Evolutionary conservation across 805 yeast species (phyloP), one percentile per base, ranked within the genome.

Genomic region (Starmerella floris): DNA sequence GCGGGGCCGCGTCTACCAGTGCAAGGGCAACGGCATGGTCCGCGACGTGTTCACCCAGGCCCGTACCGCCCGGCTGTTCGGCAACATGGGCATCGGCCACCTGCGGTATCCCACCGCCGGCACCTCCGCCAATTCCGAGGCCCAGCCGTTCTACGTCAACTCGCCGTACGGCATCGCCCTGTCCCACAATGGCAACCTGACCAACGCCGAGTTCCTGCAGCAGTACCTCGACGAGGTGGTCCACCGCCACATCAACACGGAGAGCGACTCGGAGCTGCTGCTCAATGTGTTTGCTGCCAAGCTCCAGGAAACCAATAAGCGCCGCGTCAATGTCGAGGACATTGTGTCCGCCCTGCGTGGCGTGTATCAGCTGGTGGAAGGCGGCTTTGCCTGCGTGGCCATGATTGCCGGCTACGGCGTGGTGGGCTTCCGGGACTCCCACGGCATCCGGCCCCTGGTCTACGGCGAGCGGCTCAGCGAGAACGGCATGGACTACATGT

Each of bases 21-120:
- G 98, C 63, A 91, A 91, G 66, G 98, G 98, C 56, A 88, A 85
- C 62, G 98, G 98, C 52, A 83, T 91, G 95, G 97, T 95, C 45
- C 74, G 93, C 56, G 98, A 91, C 58, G 98, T 91, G 28, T 91
- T 91, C 74, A 84, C 94, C 36, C 82, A 77, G 60, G 64, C 66
- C 35, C 74, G 97, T 58, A 74, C 88, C 73, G 56, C 65, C 39
- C 83, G 83, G 35, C 69, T 91, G 36, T 79, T 79, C 38, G 98
- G 98, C 17, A 81, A 82, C 57, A 83, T 88, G 88, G 98, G 98
- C 48, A 75, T 91, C 52, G 88, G 87, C 26, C 98, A 91, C 60
- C 48, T 91, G 58, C 74, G 98, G 54, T 91, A 91, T 60, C 98
- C 98, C 41, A 91, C 98, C 21, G 97, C 97, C 30, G 98, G 98